Percentiles rank a stretch among this genome's conserved stretches.
Conservation (phyloP, 202 grass and related monocot genomes). For the Setaria viridis region DNA sequence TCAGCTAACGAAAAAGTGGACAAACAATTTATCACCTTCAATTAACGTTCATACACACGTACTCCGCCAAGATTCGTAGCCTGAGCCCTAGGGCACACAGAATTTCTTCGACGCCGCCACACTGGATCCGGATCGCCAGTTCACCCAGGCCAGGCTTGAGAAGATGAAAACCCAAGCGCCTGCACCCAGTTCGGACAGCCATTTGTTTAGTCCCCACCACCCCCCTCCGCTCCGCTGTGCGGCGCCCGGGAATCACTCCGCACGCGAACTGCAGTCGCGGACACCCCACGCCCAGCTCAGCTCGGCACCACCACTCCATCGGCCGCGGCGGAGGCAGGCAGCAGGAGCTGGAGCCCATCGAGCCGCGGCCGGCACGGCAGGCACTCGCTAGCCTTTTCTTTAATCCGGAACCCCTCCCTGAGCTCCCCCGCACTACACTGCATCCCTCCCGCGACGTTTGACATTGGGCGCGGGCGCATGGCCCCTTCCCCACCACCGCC, state of each 20-base stretch:
- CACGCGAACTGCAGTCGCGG: conserved; percentile 48
- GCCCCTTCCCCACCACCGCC: conserved; percentile 37
- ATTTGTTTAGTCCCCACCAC: conserved; percentile 39
- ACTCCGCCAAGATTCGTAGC: neutral
- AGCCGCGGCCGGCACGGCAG: conserved; percentile 19
- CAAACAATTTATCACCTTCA: neutral
- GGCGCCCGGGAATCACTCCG: conserved; percentile 61
- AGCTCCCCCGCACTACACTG: conserved; percentile 57
- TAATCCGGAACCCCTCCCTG: conserved; percentile 24
- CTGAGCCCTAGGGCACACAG: neutral
- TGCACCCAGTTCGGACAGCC: conserved; percentile 22
- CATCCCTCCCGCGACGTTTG: conserved; percentile 53
- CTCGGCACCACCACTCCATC: neutral
- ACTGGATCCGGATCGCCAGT: conserved; percentile 43
- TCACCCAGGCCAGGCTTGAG: neutral
- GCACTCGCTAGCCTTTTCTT: conserved; percentile 29
- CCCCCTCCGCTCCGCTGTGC: conserved; percentile 26
- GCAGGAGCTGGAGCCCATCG: conserved; percentile 35
- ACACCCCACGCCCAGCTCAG: conserved; percentile 45
- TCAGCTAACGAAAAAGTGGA: neutral
- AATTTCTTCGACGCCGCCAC: neutral
- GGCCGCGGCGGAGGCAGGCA: conserved; percentile 20
- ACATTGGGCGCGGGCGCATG: conserved; percentile 43
- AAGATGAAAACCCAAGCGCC: conserved; percentile 3
- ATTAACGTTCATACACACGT: too few species aligned